These are phyloP conservation scores for Trichoderma oligosporum DNA, from an alignment of 2,329 filamentous ascomycete genomes.

Conservation along the genomic window DNA sequence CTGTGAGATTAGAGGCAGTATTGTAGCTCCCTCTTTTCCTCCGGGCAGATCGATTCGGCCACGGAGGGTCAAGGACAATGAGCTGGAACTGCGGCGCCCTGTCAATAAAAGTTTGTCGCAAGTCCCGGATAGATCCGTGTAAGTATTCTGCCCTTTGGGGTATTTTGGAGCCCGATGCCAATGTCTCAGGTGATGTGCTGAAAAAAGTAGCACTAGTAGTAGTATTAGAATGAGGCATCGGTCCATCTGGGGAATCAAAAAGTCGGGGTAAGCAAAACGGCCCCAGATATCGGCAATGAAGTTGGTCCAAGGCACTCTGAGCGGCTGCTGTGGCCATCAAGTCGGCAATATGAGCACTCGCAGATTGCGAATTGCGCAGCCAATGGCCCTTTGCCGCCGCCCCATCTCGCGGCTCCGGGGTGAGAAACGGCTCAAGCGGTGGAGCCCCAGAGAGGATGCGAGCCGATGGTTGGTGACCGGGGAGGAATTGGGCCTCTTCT, in stretches of 20 bases:
- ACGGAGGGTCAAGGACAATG: conserved; percentile 72
- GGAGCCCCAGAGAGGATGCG: conserved; percentile 46
- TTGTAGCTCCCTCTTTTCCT: conserved; percentile 50
- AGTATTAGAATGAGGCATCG: neutral
- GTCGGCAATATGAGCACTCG: conserved; percentile 49
- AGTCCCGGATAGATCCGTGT: conserved; percentile 45
- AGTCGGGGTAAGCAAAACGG: conserved; percentile 47
- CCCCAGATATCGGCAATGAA: conserved; percentile 36
- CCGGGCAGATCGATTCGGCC: conserved; percentile 73
- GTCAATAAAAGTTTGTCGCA: conserved; percentile 39
- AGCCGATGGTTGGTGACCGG: conserved; percentile 34
- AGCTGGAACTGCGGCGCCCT: conserved; percentile 58
- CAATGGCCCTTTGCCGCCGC: neutral
- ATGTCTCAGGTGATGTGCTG: too few species aligned
- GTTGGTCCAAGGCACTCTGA: conserved; percentile 41
- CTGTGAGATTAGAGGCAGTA: conserved; percentile 43
- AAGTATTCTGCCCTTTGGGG: conserved; percentile 46
- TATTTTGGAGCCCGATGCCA: conserved; percentile 26
- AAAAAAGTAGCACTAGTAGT: neutral
- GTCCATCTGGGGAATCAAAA: conserved; percentile 17
- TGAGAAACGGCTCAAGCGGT: conserved; percentile 44
- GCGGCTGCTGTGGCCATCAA: conserved; percentile 50
- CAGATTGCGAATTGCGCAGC: conserved; percentile 28
- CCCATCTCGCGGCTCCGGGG: conserved; percentile 46
- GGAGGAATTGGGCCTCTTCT: conserved; percentile 58